These are phyloP conservation scores for Neoscytalidium dimidiatum DNA, from an alignment of 2,329 filamentous ascomycete species.

Conservation along the genomic window DNA sequence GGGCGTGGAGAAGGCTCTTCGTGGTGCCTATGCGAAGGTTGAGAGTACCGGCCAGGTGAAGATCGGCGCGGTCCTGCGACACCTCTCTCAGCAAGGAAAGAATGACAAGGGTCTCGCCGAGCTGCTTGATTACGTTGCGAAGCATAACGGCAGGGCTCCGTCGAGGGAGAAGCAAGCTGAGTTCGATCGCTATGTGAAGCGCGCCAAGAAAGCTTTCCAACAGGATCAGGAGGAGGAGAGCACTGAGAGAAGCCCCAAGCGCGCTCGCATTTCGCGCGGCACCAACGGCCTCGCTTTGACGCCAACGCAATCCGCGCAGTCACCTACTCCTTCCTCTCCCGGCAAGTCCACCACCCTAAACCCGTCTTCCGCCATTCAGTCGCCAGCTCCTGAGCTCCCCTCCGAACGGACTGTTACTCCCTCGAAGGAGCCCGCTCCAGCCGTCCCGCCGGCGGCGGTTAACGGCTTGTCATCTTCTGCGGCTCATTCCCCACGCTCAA, in stretches of 20 bases:
- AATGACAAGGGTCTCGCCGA: slow-evolving; percentile 37
- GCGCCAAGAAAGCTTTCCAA: background rate
- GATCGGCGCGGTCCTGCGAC: slow-evolving; percentile 18
- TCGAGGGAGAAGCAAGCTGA: slow-evolving; percentile 37
- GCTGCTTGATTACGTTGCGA: slow-evolving; percentile 39
- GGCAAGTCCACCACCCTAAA: background rate
- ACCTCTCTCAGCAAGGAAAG: slow-evolving; percentile 44
- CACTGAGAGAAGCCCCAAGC: slow-evolving; percentile 12
- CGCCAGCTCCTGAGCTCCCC: background rate
- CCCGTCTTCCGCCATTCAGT: slow-evolving; percentile 2
- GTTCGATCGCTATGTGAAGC: slow-evolving; percentile 47
- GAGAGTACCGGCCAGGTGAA: slow-evolving; percentile 6
- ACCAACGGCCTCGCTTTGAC: slow-evolving; percentile 11
- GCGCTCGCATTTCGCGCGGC: slow-evolving; percentile 12
- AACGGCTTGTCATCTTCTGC: slow-evolving; percentile 16
- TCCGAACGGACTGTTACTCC: slow-evolving; percentile 9
- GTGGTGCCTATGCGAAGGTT: slow-evolving; percentile 9
- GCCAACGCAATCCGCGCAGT: slow-evolving; percentile 13
- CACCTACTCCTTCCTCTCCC: background rate
- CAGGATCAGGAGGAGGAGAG: slow-evolving; percentile 5
- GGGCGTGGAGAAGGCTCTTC: slow-evolving; percentile 12
- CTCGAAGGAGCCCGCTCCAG: background rate
- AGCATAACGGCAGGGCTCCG: slow-evolving; percentile 44
- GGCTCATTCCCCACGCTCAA: background rate
- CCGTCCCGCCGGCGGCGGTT: background rate